A percentile compares a stretch with the other conserved stretches of the same genome.
Conservation (phyloP, 805 yeast species). For the Scheffersomyces lignosus region DNA sequence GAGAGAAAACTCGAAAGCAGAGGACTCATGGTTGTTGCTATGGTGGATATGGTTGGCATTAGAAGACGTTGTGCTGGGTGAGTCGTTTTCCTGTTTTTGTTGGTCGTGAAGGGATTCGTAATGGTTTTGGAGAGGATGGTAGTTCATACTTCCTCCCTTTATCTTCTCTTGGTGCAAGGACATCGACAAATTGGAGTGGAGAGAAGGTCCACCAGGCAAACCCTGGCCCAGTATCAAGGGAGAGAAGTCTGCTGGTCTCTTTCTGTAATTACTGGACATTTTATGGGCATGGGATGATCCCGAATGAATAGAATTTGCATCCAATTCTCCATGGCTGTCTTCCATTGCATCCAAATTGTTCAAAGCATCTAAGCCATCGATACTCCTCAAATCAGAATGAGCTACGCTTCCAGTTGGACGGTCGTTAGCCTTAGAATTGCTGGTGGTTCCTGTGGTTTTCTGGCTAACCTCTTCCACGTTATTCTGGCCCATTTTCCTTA, state of each 20-base stretch:
- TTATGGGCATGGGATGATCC: not conserved
- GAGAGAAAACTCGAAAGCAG: constrained; percentile 33
- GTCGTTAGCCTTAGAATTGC: no score
- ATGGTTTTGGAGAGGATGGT: constrained; percentile 1
- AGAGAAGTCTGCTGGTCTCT: constrained; percentile 23
- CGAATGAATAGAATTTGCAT: not conserved
- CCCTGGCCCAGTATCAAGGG: constrained; percentile 12
- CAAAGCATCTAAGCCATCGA: not conserved
- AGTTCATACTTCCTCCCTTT: not conserved
- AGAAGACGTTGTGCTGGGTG: no score
- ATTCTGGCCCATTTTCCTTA: constrained; percentile 53
- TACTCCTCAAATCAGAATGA: no score
- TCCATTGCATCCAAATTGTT: no score
- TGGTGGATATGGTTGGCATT: no score
- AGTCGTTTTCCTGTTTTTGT: not conserved
- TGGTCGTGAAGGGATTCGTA: not conserved
- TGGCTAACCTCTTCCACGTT: constrained; percentile 11
- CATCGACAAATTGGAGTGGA: constrained; percentile 12
- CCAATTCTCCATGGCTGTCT: no score
- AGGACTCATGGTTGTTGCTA: constrained; percentile 1
- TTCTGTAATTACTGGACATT: constrained; percentile 9
- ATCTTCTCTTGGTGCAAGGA: constrained; percentile 17
- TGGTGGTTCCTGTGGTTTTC: constrained; percentile 1
- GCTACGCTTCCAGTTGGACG: no score
- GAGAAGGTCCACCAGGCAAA: not conserved